Conservation (phyloP, 306 rosid genomes). For the Erythrophleum fordii region DNA sequence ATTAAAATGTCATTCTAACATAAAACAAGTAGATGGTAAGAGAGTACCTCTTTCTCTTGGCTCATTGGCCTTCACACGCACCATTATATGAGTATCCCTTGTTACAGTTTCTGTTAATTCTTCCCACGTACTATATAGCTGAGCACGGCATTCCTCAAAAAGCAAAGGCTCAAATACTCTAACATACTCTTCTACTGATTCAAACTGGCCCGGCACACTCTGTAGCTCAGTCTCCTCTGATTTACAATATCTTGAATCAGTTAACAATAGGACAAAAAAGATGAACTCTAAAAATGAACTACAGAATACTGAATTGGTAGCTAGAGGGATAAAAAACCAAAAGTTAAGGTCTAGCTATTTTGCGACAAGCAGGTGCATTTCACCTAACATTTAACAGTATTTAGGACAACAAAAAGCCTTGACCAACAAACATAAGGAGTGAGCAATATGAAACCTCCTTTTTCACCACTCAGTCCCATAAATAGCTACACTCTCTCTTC, state of each 20-base stretch:
- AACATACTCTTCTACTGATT: conserved; percentile 89
- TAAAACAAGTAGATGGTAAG: conserved; percentile 23
- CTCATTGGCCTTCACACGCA: conserved; percentile 85
- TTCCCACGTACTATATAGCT: conserved; percentile 97
- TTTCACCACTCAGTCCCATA: conserved; percentile 7
- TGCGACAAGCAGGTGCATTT: conserved; percentile 4
- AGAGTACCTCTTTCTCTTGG: conserved; percentile 92
- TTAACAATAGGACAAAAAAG: conserved; percentile 37
- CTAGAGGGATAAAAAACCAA: conserved; percentile 6
- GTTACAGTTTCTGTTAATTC: conserved; percentile 82
- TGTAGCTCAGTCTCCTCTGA: conserved; percentile 92
- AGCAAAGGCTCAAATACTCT: conserved; percentile 95
- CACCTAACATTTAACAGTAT: not conserved
- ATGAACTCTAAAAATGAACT: conserved; percentile 25
- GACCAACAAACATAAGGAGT: conserved; percentile 18
- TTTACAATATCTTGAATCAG: conserved; percentile 44
- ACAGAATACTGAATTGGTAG: conserved; percentile 6
- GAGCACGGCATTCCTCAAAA: conserved; percentile 99
- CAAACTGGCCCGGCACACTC: conserved; percentile 91
- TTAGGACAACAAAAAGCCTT: conserved; percentile 29
- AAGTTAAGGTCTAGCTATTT: not conserved
- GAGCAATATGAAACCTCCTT: not conserved
- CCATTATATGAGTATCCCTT: conserved; percentile 88
- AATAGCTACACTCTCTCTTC: not conserved
- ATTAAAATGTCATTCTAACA: conserved; percentile 15